Evolutionary conservation across 768 basidiomycete species (phyloP).

Genomic region (Termitomyces sp.): DNA sequence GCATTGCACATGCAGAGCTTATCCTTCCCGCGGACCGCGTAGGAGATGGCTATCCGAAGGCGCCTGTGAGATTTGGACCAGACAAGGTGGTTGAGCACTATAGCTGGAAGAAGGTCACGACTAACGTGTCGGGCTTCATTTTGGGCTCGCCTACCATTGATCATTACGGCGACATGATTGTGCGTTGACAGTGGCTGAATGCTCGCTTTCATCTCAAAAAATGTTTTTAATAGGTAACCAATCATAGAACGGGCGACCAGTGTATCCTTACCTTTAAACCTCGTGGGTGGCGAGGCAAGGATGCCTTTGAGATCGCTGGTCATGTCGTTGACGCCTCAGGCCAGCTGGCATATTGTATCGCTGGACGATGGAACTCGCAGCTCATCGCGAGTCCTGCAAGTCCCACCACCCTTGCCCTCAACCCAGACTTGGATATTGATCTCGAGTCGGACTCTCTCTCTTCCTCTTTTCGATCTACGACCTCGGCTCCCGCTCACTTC

Average conservation of each 20-base stretch:
- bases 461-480: background rate
- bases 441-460: slow-evolving; percentile 45
- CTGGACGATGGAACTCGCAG: slow-evolving; percentile 94
- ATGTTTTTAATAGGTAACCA: slow-evolving; percentile 47
- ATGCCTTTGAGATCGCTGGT: slow-evolving; percentile 91
- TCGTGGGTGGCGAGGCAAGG: slow-evolving; percentile 87
- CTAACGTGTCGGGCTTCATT: slow-evolving; percentile 89
- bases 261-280: slow-evolving; percentile 95
- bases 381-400: slow-evolving; percentile 78
- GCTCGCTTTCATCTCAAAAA: background rate
- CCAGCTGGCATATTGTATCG: slow-evolving; percentile 76
- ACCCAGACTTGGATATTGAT: slow-evolving; percentile 47
- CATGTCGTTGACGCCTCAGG: slow-evolving; percentile 65
- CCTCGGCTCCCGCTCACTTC: slow-evolving; percentile 31
- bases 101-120: slow-evolving; percentile 93
- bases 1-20: slow-evolving; percentile 86
- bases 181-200: slow-evolving; percentile 23
- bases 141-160: slow-evolving; percentile 84
- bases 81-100: slow-evolving; percentile 83
- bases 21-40: slow-evolving; percentile 58
- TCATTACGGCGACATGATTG: slow-evolving; percentile 92
- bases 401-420: slow-evolving; percentile 61
- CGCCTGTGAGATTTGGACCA: slow-evolving; percentile 30
- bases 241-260: slow-evolving; percentile 85
- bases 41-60: slow-evolving; percentile 58